phyloP scores from a whole-genome alignment of 2,329 filamentous ascomycete species.

The Alternaria incomplexa region DNA sequence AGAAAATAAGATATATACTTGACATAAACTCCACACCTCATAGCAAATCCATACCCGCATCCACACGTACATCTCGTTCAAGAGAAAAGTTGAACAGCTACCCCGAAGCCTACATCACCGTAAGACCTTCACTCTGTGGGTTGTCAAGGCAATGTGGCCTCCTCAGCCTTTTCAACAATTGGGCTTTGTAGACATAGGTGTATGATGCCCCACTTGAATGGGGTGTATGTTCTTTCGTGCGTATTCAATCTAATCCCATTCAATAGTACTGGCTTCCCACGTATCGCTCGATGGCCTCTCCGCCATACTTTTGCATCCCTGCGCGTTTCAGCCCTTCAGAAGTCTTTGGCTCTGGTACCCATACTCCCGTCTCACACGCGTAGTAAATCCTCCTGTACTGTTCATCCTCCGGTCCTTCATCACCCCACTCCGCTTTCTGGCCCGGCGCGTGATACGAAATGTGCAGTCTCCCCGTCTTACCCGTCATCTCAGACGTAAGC shows the following conservation, averaged over 20 bases:
- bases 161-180: background rate
- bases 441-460: slow-evolving; percentile 12
- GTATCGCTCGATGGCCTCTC: slow-evolving; percentile 7
- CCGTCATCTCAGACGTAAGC: slow-evolving; percentile 6
- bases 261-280: slow-evolving; percentile 8
- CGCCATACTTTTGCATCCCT: slow-evolving; percentile 1
- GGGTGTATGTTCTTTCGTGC: background rate
- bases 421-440: slow-evolving; percentile 3
- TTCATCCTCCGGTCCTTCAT: background rate
- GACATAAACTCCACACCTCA: background rate
- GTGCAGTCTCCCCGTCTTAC: background rate
- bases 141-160: background rate
- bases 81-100: background rate
- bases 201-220: background rate
- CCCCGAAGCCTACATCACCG: background rate
- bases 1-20: background rate
- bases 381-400: slow-evolving; percentile 5
- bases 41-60: background rate
- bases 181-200: background rate
- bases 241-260: background rate
- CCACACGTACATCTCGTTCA: fast-evolving
- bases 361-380: slow-evolving; percentile 7
- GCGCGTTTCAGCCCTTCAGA: slow-evolving; percentile 4
- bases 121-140: background rate
- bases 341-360: slow-evolving; percentile 2